phyloP scores from a whole-genome alignment of 2,329 filamentous ascomycete genomes.

The Aspergillus transmontanensis region DNA sequence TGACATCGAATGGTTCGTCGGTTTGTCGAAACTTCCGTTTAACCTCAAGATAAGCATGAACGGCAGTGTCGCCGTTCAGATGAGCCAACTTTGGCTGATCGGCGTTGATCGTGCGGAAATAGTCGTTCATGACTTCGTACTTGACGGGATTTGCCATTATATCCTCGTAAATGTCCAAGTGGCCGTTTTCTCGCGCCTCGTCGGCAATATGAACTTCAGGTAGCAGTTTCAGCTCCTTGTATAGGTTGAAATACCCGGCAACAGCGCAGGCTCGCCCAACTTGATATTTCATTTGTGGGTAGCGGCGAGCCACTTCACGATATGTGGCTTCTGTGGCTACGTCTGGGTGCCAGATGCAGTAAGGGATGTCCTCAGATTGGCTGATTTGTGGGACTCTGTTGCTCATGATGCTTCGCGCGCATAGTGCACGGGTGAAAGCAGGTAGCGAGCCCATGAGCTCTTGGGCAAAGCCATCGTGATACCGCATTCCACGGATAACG shows the following conservation, averaged over 20 bases:
- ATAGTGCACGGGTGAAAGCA: constrained; percentile 16
- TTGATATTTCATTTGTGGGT: constrained; percentile 33
- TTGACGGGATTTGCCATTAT: constrained; percentile 12
- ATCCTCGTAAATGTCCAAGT: constrained; percentile 15
- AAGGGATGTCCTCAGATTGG: constrained; percentile 31
- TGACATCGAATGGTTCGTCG: no score
- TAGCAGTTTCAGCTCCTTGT: constrained; percentile 20
- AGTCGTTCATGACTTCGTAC: constrained; percentile 24
- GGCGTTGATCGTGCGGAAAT: constrained; percentile 15
- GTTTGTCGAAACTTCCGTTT: no score
- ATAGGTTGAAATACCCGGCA: constrained; percentile 21
- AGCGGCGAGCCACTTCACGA: constrained; percentile 32
- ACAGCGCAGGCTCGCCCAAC: constrained; percentile 24
- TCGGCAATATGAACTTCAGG: constrained; percentile 24
- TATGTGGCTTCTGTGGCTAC: constrained; percentile 41
- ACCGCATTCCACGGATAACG: constrained; percentile 11
- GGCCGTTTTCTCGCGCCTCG: constrained; percentile 17
- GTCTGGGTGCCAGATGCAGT: constrained; percentile 49
- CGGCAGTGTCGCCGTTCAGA: constrained; percentile 21
- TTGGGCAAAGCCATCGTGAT: constrained; percentile 6
- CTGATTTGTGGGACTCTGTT: constrained; percentile 31
- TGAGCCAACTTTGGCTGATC: constrained; percentile 10
- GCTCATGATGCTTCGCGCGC: constrained; percentile 23
- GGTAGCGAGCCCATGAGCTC: constrained; percentile 14
- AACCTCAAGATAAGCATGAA: not conserved